Base-by-base conservation (phyloP, 225 moss, liverwort and hornwort genomes). In the Takakia lepidozioides region DNA sequence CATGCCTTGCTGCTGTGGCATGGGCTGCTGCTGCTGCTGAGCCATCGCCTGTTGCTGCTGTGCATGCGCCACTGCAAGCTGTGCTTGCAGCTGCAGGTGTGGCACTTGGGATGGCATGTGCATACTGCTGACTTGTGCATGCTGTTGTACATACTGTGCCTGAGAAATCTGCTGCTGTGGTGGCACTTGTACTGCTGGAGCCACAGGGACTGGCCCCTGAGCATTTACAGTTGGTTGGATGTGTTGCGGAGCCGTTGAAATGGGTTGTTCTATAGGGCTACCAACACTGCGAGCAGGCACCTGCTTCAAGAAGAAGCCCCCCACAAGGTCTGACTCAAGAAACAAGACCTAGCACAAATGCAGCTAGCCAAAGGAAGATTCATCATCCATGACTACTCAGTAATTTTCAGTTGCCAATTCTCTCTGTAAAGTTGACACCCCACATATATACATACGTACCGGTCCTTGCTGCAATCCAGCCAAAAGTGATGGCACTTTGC, bases 1-100 rank as follows among this genome's bases (percentile, higher is more conserved):
- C 56, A 85, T 63, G 49, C 76, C 82, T 62, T 82, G 92, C 55
- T 85, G 84, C 61, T 67, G 77, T 14, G 68, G 68, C 55, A 64
- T 52, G 25, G 64, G 14, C 42, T 65, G 77, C 0, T 50, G 50
- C 30, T 68, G 73, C 57, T 74, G 74, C 41, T 65, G 74, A 3
- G 74, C 65, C 63, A 68, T n/a, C n/a, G n/a, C n/a, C n/a, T n/a
- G n/a, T n/a, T n/a, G n/a, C n/a, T n/a, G n/a, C n/a, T n/a, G n/a
- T n/a, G n/a, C n/a, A n/a, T 81, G 81, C 16, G 67, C n/a, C n/a
- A n/a, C n/a, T n/a, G n/a, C 52, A 14, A 65, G 51, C 58, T 78
- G 80, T 5, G 25, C 27, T n/a, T n/a, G n/a, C n/a, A n/a, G n/a
- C n/a, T n/a, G n/a, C n/a, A n/a, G n/a, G n/a, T n/a, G n/a, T n/a